These are phyloP conservation scores for Leersia perrieri DNA, from an alignment of 176 grass and related monocot genomes.

Conservation along the genomic window DNA sequence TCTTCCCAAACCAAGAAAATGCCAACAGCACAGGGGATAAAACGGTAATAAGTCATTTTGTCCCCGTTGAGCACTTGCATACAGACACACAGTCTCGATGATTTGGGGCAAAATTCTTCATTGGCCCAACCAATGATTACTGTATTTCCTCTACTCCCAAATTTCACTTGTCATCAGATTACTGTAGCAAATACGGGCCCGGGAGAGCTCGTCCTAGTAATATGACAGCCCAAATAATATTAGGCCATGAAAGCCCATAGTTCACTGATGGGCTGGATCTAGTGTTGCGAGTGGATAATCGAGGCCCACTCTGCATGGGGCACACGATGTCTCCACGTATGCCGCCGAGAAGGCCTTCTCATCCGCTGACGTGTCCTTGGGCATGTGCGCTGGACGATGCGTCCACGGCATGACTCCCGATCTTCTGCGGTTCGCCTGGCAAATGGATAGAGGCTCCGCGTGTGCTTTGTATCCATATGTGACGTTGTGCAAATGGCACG, in stretches of 20 bases:
- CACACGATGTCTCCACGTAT: background rate
- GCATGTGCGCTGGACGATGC: background rate
- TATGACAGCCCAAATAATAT: background rate
- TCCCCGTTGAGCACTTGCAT: too few relatives aligned
- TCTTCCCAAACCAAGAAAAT: slow-evolving; percentile 13
- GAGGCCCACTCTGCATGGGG: background rate
- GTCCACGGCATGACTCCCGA: slow-evolving; percentile 19
- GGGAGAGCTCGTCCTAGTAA: background rate
- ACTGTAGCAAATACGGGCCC: background rate
- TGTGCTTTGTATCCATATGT: background rate
- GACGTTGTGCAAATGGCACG: background rate
- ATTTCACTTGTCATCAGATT: background rate
- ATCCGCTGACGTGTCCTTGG: slow-evolving; percentile 21
- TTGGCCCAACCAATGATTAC: too few relatives aligned
- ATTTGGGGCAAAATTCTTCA: too few relatives aligned
- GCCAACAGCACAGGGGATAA: background rate
- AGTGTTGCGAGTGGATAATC: background rate
- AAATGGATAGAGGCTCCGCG: background rate
- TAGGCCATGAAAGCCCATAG: background rate
- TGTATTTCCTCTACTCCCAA: too few relatives aligned
- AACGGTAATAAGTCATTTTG: background rate
- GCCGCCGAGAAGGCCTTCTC: background rate
- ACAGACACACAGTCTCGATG: too few relatives aligned
- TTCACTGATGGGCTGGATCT: background rate
- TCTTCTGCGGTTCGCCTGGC: background rate